Conservation (phyloP, 108 stramenopile genomes). For the Ochromonas danica region DNA sequence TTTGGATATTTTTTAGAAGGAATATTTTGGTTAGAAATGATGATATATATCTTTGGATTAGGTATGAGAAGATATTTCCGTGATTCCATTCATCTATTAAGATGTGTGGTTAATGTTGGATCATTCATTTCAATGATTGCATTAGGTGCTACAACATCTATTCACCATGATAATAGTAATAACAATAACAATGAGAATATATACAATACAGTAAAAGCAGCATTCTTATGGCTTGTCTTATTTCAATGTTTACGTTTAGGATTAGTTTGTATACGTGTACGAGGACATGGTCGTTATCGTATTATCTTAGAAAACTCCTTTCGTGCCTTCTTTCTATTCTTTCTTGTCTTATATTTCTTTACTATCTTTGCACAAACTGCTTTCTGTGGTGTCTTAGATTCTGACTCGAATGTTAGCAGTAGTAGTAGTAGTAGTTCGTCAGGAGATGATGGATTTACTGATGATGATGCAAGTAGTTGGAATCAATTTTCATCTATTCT, state of each 20-base stretch:
- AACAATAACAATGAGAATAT: background rate
- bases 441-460: background rate
- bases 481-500: background rate
- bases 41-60: background rate
- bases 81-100: background rate
- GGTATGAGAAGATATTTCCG: background rate
- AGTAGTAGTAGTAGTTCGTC: no score
- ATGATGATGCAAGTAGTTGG: background rate
- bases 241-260: background rate
- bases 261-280: background rate
- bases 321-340: background rate
- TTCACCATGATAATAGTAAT: background rate
- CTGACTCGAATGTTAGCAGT: background rate
- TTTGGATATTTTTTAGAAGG: slow-evolving; percentile 25
- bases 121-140: background rate
- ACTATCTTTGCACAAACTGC: background rate
- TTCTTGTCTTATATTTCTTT: background rate
- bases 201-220: background rate
- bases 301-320: background rate
- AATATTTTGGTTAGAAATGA: slow-evolving; percentile 9
- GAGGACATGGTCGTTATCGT: background rate
- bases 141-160: background rate
- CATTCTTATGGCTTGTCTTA: background rate
- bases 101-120: background rate
- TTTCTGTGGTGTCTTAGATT: background rate